Evolutionary conservation across 306 rosid genomes (phyloP).

Genomic region (Trichosanthes cucumerina): DNA sequence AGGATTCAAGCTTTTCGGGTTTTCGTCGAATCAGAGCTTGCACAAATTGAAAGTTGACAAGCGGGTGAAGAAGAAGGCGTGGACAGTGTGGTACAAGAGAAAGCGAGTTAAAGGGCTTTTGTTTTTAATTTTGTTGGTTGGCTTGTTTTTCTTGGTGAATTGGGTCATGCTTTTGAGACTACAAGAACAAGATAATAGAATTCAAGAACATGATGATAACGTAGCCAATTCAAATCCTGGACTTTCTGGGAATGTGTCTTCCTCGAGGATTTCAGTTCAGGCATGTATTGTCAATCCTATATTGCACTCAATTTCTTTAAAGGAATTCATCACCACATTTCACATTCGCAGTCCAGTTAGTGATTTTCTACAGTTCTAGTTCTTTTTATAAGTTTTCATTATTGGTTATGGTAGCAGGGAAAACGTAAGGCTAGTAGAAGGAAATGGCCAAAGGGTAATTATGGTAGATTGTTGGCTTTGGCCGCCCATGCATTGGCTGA

Average conservation of each 20-base stretch:
- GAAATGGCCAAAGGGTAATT: slow-evolving; percentile 45
- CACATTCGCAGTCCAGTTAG: not conserved
- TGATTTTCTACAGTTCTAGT: not conserved
- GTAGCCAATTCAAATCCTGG: slow-evolving; percentile 14
- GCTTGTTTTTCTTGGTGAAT: slow-evolving; percentile 45
- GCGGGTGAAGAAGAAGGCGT: slow-evolving; percentile 26
- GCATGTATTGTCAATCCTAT: slow-evolving; percentile 13
- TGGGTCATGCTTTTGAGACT: slow-evolving; percentile 60
- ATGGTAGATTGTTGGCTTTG: slow-evolving; percentile 69
- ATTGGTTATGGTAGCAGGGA: slow-evolving; percentile 34
- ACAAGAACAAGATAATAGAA: slow-evolving; percentile 26
- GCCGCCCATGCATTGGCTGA: slow-evolving; percentile 95
- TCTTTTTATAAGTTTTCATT: not conserved
- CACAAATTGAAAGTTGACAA: slow-evolving; percentile 10
- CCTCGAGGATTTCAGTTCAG: slow-evolving; percentile 23
- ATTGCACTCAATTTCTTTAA: not conserved
- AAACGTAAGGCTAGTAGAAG: slow-evolving; percentile 39
- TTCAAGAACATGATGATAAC: slow-evolving; percentile 32
- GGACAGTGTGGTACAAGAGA: slow-evolving; percentile 40
- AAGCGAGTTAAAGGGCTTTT: slow-evolving; percentile 47
- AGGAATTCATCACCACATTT: not conserved
- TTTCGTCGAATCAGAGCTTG: slow-evolving; percentile 12
- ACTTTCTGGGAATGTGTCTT: slow-evolving; percentile 23
- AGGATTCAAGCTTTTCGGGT: slow-evolving; percentile 10
- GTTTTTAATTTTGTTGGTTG: slow-evolving; percentile 37